Base-by-base conservation (phyloP, 352 stramenopile species). In the Elongisporangium prolatum region DNA sequence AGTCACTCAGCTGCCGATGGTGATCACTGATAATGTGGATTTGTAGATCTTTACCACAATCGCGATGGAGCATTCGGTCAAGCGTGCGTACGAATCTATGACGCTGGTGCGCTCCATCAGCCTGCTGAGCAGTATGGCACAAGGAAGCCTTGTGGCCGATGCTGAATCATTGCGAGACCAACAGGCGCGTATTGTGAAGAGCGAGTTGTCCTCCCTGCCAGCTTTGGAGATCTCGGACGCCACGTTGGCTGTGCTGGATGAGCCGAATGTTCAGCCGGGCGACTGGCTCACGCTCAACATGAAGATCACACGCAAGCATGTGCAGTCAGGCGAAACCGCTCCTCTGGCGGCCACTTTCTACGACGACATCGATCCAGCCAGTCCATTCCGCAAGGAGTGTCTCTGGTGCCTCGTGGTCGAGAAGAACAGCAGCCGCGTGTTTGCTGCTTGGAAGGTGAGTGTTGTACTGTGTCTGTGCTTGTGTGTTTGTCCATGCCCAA, bases 271-370 rank as follows among this genome's bases (percentile, higher is more conserved):
- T 50, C 84, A 88, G 44, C 75, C 85, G 34, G 74, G 79, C 52
- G 85, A 94, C 63, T 94, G 77, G 78, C 64, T 94, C 54, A 94
- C 80, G n/a, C 57, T 89, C 34, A 66, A 85, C 56, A 69, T 86
- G 17, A 75, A 54, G 10, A 48, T 89, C 49, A 64, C 65, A 40
- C 82, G 85, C 24, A 60, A 77, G 38, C 80, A 91, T 51, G 50
- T 92, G 10, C 57, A 64, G 22, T 47, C 50, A 4, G 69, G 69
- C 7, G 68, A 77, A 22, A 65, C 59, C 25, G 80, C 84, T n/a
- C 63, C 77, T 4, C 65, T 84, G 16, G 78, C 82, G 16, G 67
- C 75, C 44, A 92, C 82, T 11, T 69, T 91, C 40, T 91, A 86
- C 55, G 84, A 92, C 52, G 70, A 84, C 24, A 80, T 90, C 5